Base-by-base conservation (phyloP, 768 basidiomycete genomes). In the Lentinula sp. region DNA sequence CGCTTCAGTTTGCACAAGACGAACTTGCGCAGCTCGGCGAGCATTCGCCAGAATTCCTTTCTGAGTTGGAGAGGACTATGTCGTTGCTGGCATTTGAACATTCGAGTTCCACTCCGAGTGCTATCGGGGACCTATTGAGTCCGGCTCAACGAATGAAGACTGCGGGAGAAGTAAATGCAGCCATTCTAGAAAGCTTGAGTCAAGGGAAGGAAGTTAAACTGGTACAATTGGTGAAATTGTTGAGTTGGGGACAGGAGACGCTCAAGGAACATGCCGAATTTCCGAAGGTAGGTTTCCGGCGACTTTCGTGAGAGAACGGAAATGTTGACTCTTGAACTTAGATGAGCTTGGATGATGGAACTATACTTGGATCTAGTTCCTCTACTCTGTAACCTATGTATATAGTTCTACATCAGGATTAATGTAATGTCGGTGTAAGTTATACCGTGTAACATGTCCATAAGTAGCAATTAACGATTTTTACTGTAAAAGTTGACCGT, bases 11-110 rank as follows among this genome's bases (percentile, higher is more conserved):
- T 76, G 97, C 97, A 2, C 93, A 98, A 67, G 82, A 86, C 55
- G 95, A 98, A 71, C 80, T 99, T 10, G 97, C 97, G 4, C 95
- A 94, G 16, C 87, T 95, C 6, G 96, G 94, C 3, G 93, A 97
- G 69, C 93, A 97, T 76, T 92, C 89, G 62, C 95, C 94, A 0
- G 91, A 96, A 71, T 98, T 96, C 72, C 79, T 98, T 49, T 76
- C 85, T 18, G 95, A 98, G 71, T 78, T 98, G 48, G 97, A 99
- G 74, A 83, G 87, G 55, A 96, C 95, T 35, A 98, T 98, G 94
- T 91, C 94, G 37, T 74, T 98, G 51, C 76, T 99, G 41, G 91
- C 90, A 45, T 93, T 93, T 71, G 88, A 91, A 63, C 79, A 85
- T 2, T 78, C 83, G 1, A 77, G 84, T 33, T 69, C 75, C 48